Evolutionary conservation across 148 eudicot genomes (phyloP).

Genomic region (Simmondsia chinensis): DNA sequence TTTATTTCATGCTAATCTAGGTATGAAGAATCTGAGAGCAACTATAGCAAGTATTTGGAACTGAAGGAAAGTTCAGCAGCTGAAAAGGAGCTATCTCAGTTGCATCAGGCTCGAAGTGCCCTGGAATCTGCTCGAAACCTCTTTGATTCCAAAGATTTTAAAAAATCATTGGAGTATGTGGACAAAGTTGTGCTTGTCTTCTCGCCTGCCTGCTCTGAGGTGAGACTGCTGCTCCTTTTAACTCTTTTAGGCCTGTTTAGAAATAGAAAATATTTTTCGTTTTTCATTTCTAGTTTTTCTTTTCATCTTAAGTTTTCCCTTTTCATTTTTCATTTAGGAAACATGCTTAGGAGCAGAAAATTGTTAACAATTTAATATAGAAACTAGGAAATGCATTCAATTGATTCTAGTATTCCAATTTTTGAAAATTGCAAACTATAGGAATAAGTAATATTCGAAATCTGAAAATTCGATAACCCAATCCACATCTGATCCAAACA

Average conservation of each 20-base stretch:
- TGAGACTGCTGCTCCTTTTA: slow-evolving; percentile 3
- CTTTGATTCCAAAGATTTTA: slow-evolving; percentile 65
- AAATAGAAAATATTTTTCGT: not conserved
- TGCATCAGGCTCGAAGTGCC: slow-evolving; percentile 74
- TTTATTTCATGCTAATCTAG: slow-evolving; percentile 54
- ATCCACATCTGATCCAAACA: too few relatives aligned
- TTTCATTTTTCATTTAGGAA: too few relatives aligned
- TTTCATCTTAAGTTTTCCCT: too few relatives aligned
- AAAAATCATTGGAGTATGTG: slow-evolving; percentile 62
- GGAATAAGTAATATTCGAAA: too few relatives aligned
- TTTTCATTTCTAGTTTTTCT: too few relatives aligned
- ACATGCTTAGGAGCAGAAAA: too few relatives aligned
- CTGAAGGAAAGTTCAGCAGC: slow-evolving; percentile 59
- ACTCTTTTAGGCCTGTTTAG: not conserved
- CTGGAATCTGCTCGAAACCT: slow-evolving; percentile 57
- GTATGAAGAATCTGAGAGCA: slow-evolving; percentile 74
- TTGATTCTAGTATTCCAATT: too few relatives aligned
- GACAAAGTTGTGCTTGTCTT: slow-evolving; percentile 88
- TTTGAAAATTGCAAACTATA: too few relatives aligned
- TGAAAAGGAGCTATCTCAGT: slow-evolving; percentile 91
- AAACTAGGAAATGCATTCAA: too few relatives aligned
- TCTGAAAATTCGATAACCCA: too few relatives aligned
- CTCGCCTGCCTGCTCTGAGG: slow-evolving; percentile 88
- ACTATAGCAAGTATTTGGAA: slow-evolving; percentile 64
- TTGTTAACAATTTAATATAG: too few relatives aligned